These are phyloP conservation scores for Yarrowia sp. DNA, from an alignment of 805 yeast genomes.

Conservation along the genomic window DNA sequence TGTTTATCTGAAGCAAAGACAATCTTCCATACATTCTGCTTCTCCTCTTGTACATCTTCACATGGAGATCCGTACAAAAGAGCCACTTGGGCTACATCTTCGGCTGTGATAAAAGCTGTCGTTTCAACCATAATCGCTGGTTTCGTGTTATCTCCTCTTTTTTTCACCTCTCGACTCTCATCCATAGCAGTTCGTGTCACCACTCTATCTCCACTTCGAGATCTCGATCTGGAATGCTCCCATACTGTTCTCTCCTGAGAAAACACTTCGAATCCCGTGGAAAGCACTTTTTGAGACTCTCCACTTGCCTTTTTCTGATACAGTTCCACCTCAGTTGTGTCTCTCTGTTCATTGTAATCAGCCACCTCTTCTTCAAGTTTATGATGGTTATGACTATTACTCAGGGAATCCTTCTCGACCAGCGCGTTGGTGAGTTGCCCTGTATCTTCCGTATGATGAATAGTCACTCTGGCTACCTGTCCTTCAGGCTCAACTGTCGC, in stretches of 20 bases:
- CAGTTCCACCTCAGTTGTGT: background rate
- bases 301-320: background rate
- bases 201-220: background rate
- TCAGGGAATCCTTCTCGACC: background rate
- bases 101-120: background rate
- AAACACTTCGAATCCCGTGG: background rate
- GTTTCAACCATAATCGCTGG: background rate
- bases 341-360: background rate
- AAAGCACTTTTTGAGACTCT: background rate
- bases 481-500: background rate
- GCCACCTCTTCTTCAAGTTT: background rate
- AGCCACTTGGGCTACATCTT: background rate
- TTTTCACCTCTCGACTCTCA: no score
- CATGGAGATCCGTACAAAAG: background rate
- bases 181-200: no score
- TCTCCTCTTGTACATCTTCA: background rate
- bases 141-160: background rate
- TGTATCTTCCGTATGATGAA: background rate
- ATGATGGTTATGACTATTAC: background rate
- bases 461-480: slow-evolving; percentile 9
- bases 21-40: background rate
- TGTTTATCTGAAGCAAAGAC: background rate
- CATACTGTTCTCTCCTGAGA: background rate
- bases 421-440: background rate
- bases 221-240: background rate